Percentiles rank a stretch among this genome's conserved stretches.
These are phyloP conservation scores for Sporothrix inflata DNA, from an alignment of 2,329 filamentous ascomycete species.

Conservation along the genomic window DNA sequence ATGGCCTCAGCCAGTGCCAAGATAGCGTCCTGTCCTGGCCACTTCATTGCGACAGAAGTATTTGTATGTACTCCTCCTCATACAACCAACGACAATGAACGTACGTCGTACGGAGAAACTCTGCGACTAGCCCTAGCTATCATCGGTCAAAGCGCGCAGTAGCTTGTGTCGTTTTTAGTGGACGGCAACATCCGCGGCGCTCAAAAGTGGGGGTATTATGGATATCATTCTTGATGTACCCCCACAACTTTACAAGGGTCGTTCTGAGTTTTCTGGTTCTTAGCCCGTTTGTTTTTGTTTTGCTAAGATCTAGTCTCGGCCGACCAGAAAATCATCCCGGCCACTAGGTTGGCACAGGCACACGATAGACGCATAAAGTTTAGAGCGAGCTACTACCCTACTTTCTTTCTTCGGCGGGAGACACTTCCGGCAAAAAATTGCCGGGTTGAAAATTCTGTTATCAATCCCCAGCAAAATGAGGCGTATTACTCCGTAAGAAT, in stretches of 20 bases:
- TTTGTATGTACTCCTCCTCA: too few species aligned
- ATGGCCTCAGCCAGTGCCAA: too few species aligned
- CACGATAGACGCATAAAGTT: background rate
- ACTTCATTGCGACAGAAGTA: too few species aligned
- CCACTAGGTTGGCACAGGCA: background rate
- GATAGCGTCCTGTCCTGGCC: too few species aligned
- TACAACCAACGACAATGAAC: background rate
- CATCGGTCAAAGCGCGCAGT: conserved; percentile 8
- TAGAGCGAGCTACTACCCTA: background rate
- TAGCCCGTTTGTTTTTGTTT: background rate
- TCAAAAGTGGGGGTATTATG: background rate
- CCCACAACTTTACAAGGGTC: background rate
- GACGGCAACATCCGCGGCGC: conserved; percentile 7
- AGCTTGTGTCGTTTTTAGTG: background rate
- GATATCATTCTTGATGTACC: background rate
- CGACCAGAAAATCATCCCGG: background rate
- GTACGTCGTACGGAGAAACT: background rate
- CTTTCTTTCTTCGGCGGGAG: background rate
- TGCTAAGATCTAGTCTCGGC: background rate
- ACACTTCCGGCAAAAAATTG: background rate
- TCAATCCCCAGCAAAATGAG: background rate
- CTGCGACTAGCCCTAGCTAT: background rate
- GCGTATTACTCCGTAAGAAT: background rate
- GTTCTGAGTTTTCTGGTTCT: background rate
- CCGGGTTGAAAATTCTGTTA: background rate